These are phyloP conservation scores for Monilinia vaccinii-corymbosi DNA, from an alignment of 2,329 filamentous ascomycete genomes.

Conservation along the genomic window DNA sequence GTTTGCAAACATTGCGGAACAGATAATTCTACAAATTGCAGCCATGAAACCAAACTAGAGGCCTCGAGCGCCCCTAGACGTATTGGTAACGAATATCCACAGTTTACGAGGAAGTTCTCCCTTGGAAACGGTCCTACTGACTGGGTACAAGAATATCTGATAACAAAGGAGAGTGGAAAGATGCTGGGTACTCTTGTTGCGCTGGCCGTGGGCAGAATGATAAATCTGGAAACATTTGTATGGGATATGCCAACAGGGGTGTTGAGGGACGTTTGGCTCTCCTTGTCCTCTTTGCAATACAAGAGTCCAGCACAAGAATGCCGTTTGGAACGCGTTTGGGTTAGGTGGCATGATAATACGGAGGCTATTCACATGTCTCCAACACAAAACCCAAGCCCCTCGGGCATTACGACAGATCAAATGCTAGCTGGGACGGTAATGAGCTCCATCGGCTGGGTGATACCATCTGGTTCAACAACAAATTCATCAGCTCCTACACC, in stretches of 20 bases:
- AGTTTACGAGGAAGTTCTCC: constrained; percentile 73
- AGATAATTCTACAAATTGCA: constrained; percentile 21
- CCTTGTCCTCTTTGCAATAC: constrained; percentile 61
- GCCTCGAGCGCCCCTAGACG: constrained; percentile 32
- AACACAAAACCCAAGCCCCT: constrained; percentile 16
- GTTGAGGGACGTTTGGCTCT: constrained; percentile 70
- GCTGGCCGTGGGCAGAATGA: constrained; percentile 71
- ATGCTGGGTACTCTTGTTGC: constrained; percentile 81
- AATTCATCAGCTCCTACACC: constrained; percentile 17
- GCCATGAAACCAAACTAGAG: constrained; percentile 17
- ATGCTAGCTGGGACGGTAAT: constrained; percentile 32
- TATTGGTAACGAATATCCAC: constrained; percentile 66
- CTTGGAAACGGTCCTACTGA: constrained; percentile 71
- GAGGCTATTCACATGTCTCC: constrained; percentile 23
- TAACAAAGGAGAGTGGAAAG: constrained; percentile 75
- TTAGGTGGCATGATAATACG: constrained; percentile 72
- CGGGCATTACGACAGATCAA: constrained; percentile 22
- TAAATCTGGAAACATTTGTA: constrained; percentile 70
- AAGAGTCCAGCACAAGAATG: constrained; percentile 45
- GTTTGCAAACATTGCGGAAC: constrained; percentile 29
- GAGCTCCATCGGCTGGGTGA: constrained; percentile 34
- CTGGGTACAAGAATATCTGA: constrained; percentile 75
- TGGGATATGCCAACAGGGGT: constrained; percentile 90
- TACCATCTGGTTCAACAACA: constrained; percentile 22
- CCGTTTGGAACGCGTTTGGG: constrained; percentile 65